phyloP scores from a whole-genome alignment of 1,284 basidiomycete genomes.

The Ganoderma meredithae region DNA sequence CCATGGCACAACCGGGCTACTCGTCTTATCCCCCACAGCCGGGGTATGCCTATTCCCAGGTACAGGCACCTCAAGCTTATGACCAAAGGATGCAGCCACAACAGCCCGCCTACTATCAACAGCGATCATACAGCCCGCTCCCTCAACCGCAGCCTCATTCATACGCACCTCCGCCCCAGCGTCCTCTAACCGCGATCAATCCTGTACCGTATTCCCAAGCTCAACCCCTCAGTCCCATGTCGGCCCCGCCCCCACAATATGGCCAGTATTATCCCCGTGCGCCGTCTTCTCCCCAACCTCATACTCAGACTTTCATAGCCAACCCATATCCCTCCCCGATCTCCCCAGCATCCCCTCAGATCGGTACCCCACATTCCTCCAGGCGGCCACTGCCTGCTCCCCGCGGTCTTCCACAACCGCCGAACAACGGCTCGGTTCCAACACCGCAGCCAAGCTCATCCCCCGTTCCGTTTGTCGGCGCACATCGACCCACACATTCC shows the following conservation, averaged over 20 bases:
- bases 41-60: conserved; percentile 23
- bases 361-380: conserved; percentile 17
- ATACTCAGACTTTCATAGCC: conserved; percentile 1
- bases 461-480: conserved; percentile 21
- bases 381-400: conserved; percentile 37
- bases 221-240: conserved; percentile 14
- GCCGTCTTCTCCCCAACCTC: conserved; percentile 25
- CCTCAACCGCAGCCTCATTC: conserved; percentile 11
- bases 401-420: conserved; percentile 21
- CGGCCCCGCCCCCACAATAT: conserved; percentile 20
- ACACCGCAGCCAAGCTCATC: conserved; percentile 28
- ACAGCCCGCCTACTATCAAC: conserved; percentile 25
- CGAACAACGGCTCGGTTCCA: conserved; percentile 9
- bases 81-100: conserved; percentile 22
- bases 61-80: conserved; percentile 11
- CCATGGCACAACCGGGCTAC: conserved; percentile 32
- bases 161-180: conserved; percentile 4
- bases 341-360: conserved; percentile 28
- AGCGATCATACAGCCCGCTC: conserved; percentile 15
- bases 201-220: conserved; percentile 16
- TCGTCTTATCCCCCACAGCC: conserved; percentile 26
- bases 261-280: conserved; percentile 20
- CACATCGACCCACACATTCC: conserved; percentile 32
- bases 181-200: conserved; percentile 14
- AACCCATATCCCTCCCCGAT: conserved; percentile 34